Conservation (phyloP, 495 filamentous ascomycete species). For the Lasiosphaeriaceae sp. region DNA sequence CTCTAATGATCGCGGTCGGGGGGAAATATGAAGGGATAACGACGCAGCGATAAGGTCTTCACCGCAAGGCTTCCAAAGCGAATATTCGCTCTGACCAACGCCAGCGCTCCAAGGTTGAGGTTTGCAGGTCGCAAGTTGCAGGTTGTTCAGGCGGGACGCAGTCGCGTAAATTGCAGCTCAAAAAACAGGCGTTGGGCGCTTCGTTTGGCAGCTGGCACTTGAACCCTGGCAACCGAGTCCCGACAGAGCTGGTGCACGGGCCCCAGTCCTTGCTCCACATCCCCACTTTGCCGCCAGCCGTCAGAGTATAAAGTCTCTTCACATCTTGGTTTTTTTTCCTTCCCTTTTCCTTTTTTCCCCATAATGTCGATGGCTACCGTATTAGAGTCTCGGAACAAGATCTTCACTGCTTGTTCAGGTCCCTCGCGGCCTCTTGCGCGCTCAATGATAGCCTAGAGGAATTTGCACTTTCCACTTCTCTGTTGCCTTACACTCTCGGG, state of each 20-base stretch:
- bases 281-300: not conserved
- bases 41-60: not conserved
- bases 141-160: no score
- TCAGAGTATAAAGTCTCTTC: constrained; percentile 11
- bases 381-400: constrained; percentile 99
- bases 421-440: constrained; percentile 80
- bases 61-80: no score
- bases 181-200: not conserved
- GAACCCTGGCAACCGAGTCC: no score
- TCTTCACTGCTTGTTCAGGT: constrained; percentile 93
- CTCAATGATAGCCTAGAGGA: constrained; percentile 97
- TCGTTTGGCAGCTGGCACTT: constrained; percentile 4
- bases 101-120: no score
- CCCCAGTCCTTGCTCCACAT: not conserved
- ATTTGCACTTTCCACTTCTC: constrained; percentile 58
- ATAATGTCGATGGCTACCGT: constrained; percentile 90
- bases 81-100: no score
- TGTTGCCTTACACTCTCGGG: constrained; percentile 54
- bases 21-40: not conserved
- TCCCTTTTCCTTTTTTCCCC: constrained; percentile 50
- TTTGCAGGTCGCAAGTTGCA: no score
- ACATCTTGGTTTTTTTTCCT: constrained; percentile 18
- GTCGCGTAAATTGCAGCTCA: not conserved
- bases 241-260: not conserved
- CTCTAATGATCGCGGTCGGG: not conserved